Evolutionary conservation across 352 stramenopile genomes (phyloP).

Genomic region (Globisporangium nunn): DNA sequence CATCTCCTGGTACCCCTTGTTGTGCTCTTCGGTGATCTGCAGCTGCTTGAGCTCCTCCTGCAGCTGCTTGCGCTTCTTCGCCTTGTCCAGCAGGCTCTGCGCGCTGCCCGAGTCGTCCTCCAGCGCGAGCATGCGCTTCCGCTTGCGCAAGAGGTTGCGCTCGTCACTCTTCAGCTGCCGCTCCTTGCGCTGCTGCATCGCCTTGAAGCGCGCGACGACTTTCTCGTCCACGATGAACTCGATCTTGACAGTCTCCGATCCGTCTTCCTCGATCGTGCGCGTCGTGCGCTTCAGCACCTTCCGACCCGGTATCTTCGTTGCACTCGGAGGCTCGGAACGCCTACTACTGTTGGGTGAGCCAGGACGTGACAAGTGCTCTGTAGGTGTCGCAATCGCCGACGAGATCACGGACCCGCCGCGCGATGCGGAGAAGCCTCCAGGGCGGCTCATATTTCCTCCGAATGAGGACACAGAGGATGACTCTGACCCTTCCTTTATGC

Average conservation of each 20-base stretch:
- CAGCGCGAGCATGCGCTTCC: slow-evolving; percentile 68
- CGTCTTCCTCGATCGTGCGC: slow-evolving; percentile 74
- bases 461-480: slow-evolving; percentile 11
- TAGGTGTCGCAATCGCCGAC: slow-evolving; percentile 58
- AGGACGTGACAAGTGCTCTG: slow-evolving; percentile 53
- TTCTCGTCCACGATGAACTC: slow-evolving; percentile 78
- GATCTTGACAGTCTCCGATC: slow-evolving; percentile 65
- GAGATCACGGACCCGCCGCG: slow-evolving; percentile 49
- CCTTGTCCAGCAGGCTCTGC: slow-evolving; percentile 48
- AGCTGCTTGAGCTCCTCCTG: slow-evolving; percentile 84
- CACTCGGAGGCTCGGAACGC: slow-evolving; percentile 17
- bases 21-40: slow-evolving; percentile 74
- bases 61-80: slow-evolving; percentile 76
- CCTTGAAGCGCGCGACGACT: slow-evolving; percentile 58
- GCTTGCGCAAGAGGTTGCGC: slow-evolving; percentile 67
- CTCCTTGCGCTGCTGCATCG: slow-evolving; percentile 73
- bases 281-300: slow-evolving; percentile 75
- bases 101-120: slow-evolving; percentile 34
- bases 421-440: slow-evolving; percentile 27
- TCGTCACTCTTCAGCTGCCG: slow-evolving; percentile 64
- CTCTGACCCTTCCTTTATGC: slow-evolving; percentile 43
- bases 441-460: slow-evolving; percentile 17
- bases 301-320: slow-evolving; percentile 28
- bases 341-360: slow-evolving; percentile 31
- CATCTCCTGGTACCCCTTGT: slow-evolving; percentile 80